Base-by-base conservation (phyloP, 2,329 filamentous ascomycete species). In the Penicillium sp. region DNA sequence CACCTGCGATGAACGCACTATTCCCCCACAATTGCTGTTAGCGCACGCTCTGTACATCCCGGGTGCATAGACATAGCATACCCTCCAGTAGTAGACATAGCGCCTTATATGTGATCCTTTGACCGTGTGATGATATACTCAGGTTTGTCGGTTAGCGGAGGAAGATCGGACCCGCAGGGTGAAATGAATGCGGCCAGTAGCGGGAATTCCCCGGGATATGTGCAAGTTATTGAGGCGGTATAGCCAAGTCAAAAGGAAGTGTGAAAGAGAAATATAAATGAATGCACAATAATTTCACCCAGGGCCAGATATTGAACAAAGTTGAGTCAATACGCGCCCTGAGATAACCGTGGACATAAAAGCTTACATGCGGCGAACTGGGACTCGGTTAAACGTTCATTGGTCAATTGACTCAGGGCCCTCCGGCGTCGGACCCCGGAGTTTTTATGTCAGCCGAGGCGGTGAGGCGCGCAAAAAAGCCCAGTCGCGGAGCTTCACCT, bases 1-100 rank as follows among this genome's bases (percentile, higher is more conserved):
- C 94, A 73, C 94, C 94, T 56, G 94, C 93, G 70, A 97, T 86
- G 81, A 99, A 99, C 60, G 92, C 91, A 65, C 92, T 85, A 52
- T 52, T 46, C 15, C 48, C 53, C 8, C 40, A 46, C 16, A 45
- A 27, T n/a, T 45, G 15, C 33, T 3, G 44, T 66, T 44, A 66
- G 63, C 54, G n/a, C 40, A 59, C n/a, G 45, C 25, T 10, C 25
- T 38, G 41, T 13, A 19, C n/a, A 16, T 8, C 38, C 34, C 7
- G 0, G 3, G 6, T 13, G 6, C 27, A 39, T 6, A 40, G 9
- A 10, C 29, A 43, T 4, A 49, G 51, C 73, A 60, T 70, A 81
- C 79, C 79, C 79, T 60, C 76, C 72, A 54, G 79, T 86, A 60
- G 82, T 84, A 46, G 83, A 76, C 83, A 85, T 85, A 41, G 50